Conservation (phyloP, 2,329 filamentous ascomycete genomes). For the Chaetomium olivaceum region DNA sequence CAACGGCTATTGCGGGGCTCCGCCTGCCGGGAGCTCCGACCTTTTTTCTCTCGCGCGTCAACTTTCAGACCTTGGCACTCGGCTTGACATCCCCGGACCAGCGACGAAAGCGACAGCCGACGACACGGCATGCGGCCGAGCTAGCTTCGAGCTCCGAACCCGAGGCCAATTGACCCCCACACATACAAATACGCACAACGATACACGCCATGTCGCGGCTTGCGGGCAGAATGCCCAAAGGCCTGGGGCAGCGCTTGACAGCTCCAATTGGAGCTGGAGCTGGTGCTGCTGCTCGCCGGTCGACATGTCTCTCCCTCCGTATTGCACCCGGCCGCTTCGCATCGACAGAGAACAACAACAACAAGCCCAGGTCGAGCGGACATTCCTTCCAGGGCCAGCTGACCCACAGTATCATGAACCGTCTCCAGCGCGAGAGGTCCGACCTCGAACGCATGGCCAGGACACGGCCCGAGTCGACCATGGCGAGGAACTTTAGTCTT, state of each 20-base stretch:
- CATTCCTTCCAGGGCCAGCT: constrained; percentile 54
- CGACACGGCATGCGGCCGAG: constrained; percentile 18
- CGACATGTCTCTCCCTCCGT: constrained; percentile 23
- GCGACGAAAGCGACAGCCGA: not conserved
- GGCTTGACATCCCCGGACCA: constrained; percentile 14
- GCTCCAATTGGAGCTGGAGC: constrained; percentile 2
- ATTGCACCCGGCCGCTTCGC: constrained; percentile 21
- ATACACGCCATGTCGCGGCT: constrained; percentile 33
- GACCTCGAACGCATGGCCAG: constrained; percentile 48
- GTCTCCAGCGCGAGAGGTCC: constrained; percentile 50
- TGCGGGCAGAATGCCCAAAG: constrained; percentile 31
- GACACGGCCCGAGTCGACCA: constrained; percentile 42
- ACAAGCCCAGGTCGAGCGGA: constrained; percentile 18
- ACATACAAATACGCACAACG: not conserved
- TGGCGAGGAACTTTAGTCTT: constrained; percentile 46
- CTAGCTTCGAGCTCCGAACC: constrained; percentile 3
- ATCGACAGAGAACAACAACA: constrained; percentile 22
- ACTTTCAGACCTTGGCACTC: constrained; percentile 18
- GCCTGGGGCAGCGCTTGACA: constrained; percentile 23
- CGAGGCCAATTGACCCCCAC: constrained; percentile 13
- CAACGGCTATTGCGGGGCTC: constrained; percentile 6
- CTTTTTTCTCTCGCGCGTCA: constrained; percentile 4
- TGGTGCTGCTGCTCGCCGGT: constrained; percentile 4
- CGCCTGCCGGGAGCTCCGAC: constrained; percentile 6
- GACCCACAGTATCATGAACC: constrained; percentile 52